Conservation (phyloP, 441 rosid genomes). For the Euphorbia schlechtendalii region DNA sequence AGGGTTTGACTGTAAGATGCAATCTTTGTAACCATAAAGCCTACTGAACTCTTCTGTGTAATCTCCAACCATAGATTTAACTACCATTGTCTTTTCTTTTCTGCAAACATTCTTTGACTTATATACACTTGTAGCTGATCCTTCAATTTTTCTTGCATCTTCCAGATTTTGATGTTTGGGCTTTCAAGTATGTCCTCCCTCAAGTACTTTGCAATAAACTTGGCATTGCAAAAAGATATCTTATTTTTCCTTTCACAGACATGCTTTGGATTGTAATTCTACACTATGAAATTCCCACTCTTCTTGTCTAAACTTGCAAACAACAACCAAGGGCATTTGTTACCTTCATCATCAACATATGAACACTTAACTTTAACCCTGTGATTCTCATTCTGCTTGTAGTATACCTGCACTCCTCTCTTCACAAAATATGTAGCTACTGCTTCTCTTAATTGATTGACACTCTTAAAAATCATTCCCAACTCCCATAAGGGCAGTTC, state of each 20-base stretch:
- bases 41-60: not conserved
- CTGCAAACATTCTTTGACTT: not conserved
- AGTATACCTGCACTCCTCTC: not conserved
- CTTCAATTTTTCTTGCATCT: not conserved
- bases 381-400: not conserved
- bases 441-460: not conserved
- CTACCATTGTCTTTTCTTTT: not conserved
- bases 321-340: not conserved
- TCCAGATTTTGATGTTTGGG: not conserved
- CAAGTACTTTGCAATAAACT: not conserved
- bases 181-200: not conserved
- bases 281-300: not conserved
- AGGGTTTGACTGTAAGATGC: not conserved
- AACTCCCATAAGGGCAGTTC: not conserved
- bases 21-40: not conserved
- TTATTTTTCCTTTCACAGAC: not conserved
- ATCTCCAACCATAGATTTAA: not conserved
- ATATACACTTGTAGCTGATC: not conserved
- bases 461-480: not conserved
- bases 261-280: not conserved
- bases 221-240: not conserved
- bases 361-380: not conserved
- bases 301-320: not conserved
- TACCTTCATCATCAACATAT: too few species aligned
- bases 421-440: not conserved